A percentile compares a stretch with the other conserved stretches of the same genome.
These are phyloP conservation scores for Linnemannia schmuckeri DNA, from an alignment of 192 early-diverging fungal genomes.

Conservation along the genomic window DNA sequence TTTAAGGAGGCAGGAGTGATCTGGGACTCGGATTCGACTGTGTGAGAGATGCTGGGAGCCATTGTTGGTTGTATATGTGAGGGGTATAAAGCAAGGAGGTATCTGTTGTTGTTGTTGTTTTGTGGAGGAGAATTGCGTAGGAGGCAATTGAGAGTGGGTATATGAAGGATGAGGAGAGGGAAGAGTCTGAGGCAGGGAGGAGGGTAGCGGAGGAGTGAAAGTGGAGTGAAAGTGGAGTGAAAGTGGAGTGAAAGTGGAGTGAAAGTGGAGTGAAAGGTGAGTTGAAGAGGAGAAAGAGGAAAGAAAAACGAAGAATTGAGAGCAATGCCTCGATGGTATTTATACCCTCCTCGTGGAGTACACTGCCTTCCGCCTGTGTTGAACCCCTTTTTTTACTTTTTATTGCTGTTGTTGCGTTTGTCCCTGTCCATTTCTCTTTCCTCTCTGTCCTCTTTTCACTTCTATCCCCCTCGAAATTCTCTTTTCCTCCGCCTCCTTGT, in stretches of 20 bases:
- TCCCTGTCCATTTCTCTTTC: background rate
- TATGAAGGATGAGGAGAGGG: background rate
- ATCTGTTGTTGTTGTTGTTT: background rate
- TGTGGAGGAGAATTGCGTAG: background rate
- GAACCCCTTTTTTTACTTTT: background rate
- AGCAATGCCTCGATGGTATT: conserved; percentile 5
- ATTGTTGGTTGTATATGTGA: background rate
- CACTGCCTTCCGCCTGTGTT: background rate
- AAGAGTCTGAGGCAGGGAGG: background rate
- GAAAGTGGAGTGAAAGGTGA: background rate
- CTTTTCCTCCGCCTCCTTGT: conserved; percentile 4
- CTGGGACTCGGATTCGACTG: conserved; percentile 3
- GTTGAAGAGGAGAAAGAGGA: background rate
- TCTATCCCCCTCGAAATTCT: background rate
- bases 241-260: background rate
- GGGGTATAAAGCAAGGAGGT: background rate
- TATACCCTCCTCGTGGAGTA: background rate
- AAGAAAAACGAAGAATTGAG: conserved; percentile 6
- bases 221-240: background rate
- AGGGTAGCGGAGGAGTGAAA: background rate
- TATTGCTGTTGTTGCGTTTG: background rate
- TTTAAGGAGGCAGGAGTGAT: conserved; percentile 2
- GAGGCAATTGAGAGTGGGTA: background rate
- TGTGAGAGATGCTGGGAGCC: conserved; percentile 16
- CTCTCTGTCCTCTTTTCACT: background rate